A percentile compares a stretch with the other conserved stretches of the same genome.
Conservation (phyloP, 495 filamentous ascomycete species). For the Hypoxylon perforatum region DNA sequence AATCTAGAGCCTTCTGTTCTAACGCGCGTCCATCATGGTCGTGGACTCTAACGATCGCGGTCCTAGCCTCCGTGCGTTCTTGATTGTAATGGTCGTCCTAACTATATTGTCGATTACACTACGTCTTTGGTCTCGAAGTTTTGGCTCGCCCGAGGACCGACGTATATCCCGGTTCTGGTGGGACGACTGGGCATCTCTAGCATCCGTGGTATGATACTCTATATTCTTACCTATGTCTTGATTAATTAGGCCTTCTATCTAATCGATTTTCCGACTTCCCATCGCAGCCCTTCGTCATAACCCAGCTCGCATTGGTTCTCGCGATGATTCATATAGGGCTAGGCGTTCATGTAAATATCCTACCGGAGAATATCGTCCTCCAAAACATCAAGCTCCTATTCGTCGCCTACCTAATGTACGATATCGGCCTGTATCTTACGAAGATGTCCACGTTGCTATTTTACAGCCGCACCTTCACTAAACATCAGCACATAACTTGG, state of each 20-base stretch:
- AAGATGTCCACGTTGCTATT: conserved; percentile 25
- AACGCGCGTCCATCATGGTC: no score
- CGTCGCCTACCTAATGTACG: conserved; percentile 7
- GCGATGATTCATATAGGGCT: conserved; percentile 9
- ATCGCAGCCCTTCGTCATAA: conserved; percentile 1
- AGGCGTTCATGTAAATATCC: conserved; percentile 4
- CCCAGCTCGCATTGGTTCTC: background rate
- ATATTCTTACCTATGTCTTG: background rate
- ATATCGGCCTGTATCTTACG: conserved; percentile 8
- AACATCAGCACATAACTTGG: background rate
- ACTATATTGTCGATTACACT: background rate
- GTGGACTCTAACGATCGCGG: background rate
- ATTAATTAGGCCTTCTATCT: no score
- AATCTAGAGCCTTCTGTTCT: no score
- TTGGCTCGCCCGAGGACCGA: background rate
- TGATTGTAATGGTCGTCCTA: background rate
- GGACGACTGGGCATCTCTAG: conserved; percentile 27
- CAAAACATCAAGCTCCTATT: conserved; percentile 3
- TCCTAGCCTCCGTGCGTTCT: background rate
- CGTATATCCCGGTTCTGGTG: conserved; percentile 21
- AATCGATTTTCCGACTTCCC: background rate
- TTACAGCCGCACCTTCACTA: conserved; percentile 21
- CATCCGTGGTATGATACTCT: conserved; percentile 3
- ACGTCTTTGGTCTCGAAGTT: background rate
- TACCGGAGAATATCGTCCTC: background rate